A percentile compares a stretch with the other conserved stretches of the same genome.
Conservation (phyloP, 805 yeast genomes). For the Vanderwaltozyma yarrowii region DNA sequence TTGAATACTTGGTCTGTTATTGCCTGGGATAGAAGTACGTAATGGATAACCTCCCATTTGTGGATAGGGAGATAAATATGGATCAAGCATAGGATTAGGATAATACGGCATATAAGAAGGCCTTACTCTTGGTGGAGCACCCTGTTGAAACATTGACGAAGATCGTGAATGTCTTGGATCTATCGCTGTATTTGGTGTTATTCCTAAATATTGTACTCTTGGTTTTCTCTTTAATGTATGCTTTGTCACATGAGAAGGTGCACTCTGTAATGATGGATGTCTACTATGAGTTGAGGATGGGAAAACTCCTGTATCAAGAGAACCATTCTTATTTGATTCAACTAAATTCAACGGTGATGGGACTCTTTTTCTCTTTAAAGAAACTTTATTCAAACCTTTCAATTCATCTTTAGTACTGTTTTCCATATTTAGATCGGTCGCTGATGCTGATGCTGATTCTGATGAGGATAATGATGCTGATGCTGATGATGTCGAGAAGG, state of each 20-base stretch:
- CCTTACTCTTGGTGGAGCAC: not conserved
- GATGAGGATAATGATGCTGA: too few relatives aligned
- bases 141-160: not conserved
- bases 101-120: not conserved
- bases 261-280: slow-evolving; percentile 8
- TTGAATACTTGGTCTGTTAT: too few relatives aligned
- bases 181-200: not conserved
- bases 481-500: too few relatives aligned
- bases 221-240: slow-evolving; percentile 14
- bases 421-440: too few relatives aligned
- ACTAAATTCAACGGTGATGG: slow-evolving; percentile 20
- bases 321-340: not conserved
- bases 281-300: not conserved
- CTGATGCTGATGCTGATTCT: too few relatives aligned
- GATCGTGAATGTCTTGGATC: not conserved
- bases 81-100: slow-evolving; percentile 3
- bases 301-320: not conserved
- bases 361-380: slow-evolving; percentile 18
- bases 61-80: slow-evolving; percentile 5
- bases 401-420: not conserved
- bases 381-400: slow-evolving; percentile 3
- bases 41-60: slow-evolving; percentile 4
- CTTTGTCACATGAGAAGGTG: slow-evolving; percentile 18
- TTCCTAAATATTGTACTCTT: slow-evolving; percentile 23
- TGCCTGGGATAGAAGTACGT: not conserved